Percentiles rank a stretch among this genome's conserved stretches.
These are phyloP conservation scores for Allantophomopsis lycopodina DNA, from an alignment of 2,329 filamentous ascomycete species.

Conservation along the genomic window DNA sequence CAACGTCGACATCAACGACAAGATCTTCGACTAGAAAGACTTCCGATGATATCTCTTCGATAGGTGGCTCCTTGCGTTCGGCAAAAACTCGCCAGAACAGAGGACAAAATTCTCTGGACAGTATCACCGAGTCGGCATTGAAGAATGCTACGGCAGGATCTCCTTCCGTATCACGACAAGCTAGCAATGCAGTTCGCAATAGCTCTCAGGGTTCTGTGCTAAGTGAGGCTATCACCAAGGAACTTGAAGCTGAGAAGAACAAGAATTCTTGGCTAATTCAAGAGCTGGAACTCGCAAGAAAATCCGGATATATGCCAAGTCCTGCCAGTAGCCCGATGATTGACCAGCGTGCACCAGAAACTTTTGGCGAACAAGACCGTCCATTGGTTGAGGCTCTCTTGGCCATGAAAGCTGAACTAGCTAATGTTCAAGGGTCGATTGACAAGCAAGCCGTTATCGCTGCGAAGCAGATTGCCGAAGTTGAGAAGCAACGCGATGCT, in stretches of 20 bases:
- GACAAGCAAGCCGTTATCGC: slow-evolving; percentile 78
- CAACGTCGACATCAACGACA: slow-evolving; percentile 31
- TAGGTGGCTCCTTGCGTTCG: slow-evolving; percentile 16
- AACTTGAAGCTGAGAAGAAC: slow-evolving; percentile 72
- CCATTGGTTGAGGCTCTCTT: slow-evolving; percentile 85
- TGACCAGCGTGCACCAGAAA: slow-evolving; percentile 63
- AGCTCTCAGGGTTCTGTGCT: slow-evolving; percentile 43
- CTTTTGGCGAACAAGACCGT: slow-evolving; percentile 82
- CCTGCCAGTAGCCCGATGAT: slow-evolving; percentile 56
- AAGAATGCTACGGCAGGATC: slow-evolving; percentile 32
- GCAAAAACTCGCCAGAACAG: slow-evolving; percentile 39
- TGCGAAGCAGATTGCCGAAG: slow-evolving; percentile 80
- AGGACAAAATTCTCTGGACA: slow-evolving; percentile 55
- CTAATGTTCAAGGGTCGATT: slow-evolving; percentile 79
- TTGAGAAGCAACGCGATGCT: slow-evolving; percentile 85
- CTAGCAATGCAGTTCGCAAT: slow-evolving; percentile 45
- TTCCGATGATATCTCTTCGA: slow-evolving; percentile 4
- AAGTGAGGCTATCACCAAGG: slow-evolving; percentile 53
- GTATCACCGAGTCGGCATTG: slow-evolving; percentile 41
- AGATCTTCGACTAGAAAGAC: slow-evolving; percentile 16
- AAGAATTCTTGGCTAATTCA: slow-evolving; percentile 96
- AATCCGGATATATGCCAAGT: slow-evolving; percentile 72
- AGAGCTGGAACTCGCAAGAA: slow-evolving; percentile 80
- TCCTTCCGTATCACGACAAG: slow-evolving; percentile 40
- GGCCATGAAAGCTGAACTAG: slow-evolving; percentile 78